Evolutionary conservation across 176 grass and related monocot species (phyloP), one percentile per base, ranked within the genome.

Genomic region (Cenchrus purpureus): DNA sequence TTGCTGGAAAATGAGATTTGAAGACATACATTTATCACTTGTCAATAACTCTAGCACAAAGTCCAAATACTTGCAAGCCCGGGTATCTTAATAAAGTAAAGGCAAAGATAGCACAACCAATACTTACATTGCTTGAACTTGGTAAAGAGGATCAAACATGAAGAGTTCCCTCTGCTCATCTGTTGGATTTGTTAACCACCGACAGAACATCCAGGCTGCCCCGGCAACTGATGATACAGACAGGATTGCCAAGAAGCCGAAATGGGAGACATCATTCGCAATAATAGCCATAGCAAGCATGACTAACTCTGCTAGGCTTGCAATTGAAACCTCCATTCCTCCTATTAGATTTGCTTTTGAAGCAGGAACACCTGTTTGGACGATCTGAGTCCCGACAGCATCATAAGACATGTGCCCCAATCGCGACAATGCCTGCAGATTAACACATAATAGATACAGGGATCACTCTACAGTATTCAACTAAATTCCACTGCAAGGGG

Each of bases 381-480:
- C 86, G 16, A 99, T 99, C 80, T 99, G 97, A 40, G 97, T 99
- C 46, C 93, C 97, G 0, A 96, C 91, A 77, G 96, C 91, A 83
- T 99, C 97, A 76, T 99, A 99, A 71, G 97, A 99, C 91, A 99
- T 99, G 77, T 94, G 97, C 13, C 97, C 97, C 61, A 99, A 56
- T 80, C 93, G 87, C 58, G 97, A 99, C 55, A 99, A 52, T 48
- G 88, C 91, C 94, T 97, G 88, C 55, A 83, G 63, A 85, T 86
- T 59, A 86, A 68, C 70, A 65, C 25, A 65, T 9, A 82, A 82
- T 20, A 72, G 20, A n/a, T 42, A 55, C 45, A 76, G 17, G 16
- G 68, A 61, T 80, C 81, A 83, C 6, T 54, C 65, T 58, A 32
- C 31, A 22, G 22, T 79, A 25, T 68, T 63, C 25, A 2, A 12